Evolutionary conservation across 2,329 filamentous ascomycete genomes (phyloP), one percentile per base, ranked within the genome.

Genomic region (Cryphonectria radicalis): DNA sequence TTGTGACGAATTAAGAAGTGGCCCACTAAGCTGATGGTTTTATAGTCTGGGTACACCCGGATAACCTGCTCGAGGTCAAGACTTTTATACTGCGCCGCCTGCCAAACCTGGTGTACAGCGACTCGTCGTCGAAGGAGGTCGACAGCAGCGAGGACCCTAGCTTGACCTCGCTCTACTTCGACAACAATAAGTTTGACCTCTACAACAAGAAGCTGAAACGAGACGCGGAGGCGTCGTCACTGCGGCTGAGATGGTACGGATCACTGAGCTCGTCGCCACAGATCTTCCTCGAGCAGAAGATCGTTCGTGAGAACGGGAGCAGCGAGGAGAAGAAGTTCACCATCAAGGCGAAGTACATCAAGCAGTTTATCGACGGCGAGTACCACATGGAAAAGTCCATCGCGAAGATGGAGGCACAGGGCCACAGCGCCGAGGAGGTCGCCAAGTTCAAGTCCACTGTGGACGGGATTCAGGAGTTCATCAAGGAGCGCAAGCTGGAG

Each of bases 31-130:
- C 78, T 85, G 77, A 85, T 69, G 68, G 70, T 17, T 50, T 32
- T 69, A 10, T 70, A 92, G 90, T 97, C 84, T 99, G 96, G 96
- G 92, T 99, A 7, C 96, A 99, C 80, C 89, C 90, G 43, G 96
- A 99, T 77, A 98, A 99, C 82, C 86, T 98, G 40, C 90, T 98
- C 76, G 96, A 99, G 83, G 94, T 98, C 80, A 98, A 98, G 87
- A 98, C 96, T 6, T 91, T 94, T 77, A 97, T 99, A 73, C 88
- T 98, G 43, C 93, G 96, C 73, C 93, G 93, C 71, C 87, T 99
- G 32, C 96, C 96, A 0, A 90, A 97, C 42, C 90, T 99, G 22
- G 91, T 99, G 32, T 99, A 98, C 82, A 98, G 96, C 79, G 91
- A 96, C 63, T 92, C 95, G 76, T 89, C 92, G 0, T 90, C 93